These are phyloP conservation scores for Russula olivacea DNA, from an alignment of 768 basidiomycete species.

Conservation along the genomic window DNA sequence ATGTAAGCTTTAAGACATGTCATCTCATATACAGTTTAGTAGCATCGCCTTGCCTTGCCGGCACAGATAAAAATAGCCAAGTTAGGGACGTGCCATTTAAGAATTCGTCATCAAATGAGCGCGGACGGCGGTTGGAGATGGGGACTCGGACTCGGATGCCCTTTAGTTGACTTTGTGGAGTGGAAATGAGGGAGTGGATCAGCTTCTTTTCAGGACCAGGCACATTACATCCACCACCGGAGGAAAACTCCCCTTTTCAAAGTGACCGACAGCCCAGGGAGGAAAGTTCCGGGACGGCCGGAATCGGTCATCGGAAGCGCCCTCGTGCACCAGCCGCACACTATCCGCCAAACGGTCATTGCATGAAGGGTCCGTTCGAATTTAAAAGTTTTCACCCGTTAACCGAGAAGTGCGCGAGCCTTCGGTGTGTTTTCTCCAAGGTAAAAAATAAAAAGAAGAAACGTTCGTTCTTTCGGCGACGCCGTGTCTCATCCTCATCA, in stretches of 20 bases:
- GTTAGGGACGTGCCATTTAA: not conserved
- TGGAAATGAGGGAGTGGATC: not conserved
- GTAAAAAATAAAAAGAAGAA: not conserved
- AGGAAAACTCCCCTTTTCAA: not conserved
- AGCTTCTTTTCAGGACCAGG: not conserved
- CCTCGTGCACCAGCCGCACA: too few species aligned
- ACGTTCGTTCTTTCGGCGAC: not conserved
- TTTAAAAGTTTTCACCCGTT: too few species aligned
- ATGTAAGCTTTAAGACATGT: not conserved
- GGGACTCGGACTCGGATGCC: not conserved
- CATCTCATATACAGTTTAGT: not conserved
- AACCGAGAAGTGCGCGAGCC: not conserved
- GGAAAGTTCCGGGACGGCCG: slow-evolving; percentile 11
- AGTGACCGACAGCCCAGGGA: not conserved
- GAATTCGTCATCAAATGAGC: not conserved
- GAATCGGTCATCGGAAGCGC: not conserved
- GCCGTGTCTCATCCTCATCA: not conserved
- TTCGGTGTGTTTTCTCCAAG: too few species aligned
- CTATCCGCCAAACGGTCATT: not conserved
- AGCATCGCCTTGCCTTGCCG: slow-evolving; percentile 9
- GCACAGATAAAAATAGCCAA: not conserved
- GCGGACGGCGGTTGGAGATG: not conserved
- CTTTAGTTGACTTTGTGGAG: not conserved
- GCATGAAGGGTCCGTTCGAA: too few species aligned
- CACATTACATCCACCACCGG: not conserved